These are phyloP conservation scores for Metarhizium rileyi DNA, from an alignment of 2,329 filamentous ascomycete genomes.

Conservation along the genomic window DNA sequence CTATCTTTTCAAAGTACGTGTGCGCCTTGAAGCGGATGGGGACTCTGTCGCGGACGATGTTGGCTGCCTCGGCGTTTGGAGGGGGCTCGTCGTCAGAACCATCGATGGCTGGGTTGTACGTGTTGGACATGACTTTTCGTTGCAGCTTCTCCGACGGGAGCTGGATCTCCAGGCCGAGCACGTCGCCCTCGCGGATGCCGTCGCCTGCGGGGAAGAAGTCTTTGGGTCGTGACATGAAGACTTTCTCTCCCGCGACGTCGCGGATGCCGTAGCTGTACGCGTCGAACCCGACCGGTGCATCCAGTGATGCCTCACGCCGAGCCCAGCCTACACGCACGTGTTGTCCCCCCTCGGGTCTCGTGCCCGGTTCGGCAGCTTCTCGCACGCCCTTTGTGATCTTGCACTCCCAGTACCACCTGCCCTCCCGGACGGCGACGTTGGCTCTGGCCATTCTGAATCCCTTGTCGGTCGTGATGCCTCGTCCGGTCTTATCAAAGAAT, in stretches of 20 bases:
- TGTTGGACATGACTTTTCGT: conserved; percentile 75
- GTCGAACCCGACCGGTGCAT: conserved; percentile 78
- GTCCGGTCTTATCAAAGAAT: conserved; percentile 66
- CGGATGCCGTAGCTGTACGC: conserved; percentile 91
- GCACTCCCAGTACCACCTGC: conserved; percentile 89
- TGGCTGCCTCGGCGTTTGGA: conserved; percentile 49
- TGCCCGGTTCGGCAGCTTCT: conserved; percentile 28
- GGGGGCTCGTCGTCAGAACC: conserved; percentile 46
- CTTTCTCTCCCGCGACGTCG: conserved; percentile 81
- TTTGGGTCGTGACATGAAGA: conserved; percentile 88
- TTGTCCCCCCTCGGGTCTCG: conserved; percentile 38
- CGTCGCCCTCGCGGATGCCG: conserved; percentile 78
- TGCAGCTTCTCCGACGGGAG: conserved; percentile 80
- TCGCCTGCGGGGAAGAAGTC: conserved; percentile 75
- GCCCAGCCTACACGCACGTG: conserved; percentile 84
- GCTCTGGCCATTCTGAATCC: conserved; percentile 86
- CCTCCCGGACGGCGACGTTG: conserved; percentile 84
- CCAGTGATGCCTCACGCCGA: conserved; percentile 67
- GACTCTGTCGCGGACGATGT: conserved; percentile 90
- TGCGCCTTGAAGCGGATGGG: conserved; percentile 91
- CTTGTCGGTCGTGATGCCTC: conserved; percentile 78
- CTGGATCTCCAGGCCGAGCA: conserved; percentile 87
- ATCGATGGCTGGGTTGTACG: conserved; percentile 81
- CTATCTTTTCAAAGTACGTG: conserved; percentile 87
- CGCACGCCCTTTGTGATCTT: conserved; percentile 70